Base-by-base conservation (phyloP, 192 early-diverging fungal species). In the Mortierella hygrophila region DNA sequence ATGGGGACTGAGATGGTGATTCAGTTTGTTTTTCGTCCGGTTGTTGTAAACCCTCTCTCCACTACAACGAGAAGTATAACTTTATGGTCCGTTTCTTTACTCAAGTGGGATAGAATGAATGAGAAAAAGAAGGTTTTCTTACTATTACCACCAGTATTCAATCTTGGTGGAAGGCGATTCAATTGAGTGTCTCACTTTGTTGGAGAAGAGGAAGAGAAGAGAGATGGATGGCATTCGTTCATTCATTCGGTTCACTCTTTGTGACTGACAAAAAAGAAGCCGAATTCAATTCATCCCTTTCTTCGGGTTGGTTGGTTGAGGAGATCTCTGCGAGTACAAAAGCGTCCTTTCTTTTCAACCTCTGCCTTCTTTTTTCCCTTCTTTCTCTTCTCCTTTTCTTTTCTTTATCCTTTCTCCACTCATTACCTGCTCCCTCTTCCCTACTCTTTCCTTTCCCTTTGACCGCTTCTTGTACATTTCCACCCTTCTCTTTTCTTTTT, bases 281-380 rank as follows among this genome's bases (percentile, higher is more conserved):
- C 10, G 44, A 46, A 46, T 46, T 15, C 44, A 46, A 46, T 60
- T 23, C 23, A 26, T 29, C 10, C 57, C n/a, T 26, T 55, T 23
- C 21, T 26, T 65, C 32, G 60, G 16, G 49, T 2, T 49, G 47
- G 47, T 20, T 15, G 47, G 47, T 49, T 49, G 35, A 35, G 35
- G 35, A 32, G 60, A 65, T 65, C 29, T 65, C 60, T 65, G 60
- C 60, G 60, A 32, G 60, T 65, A 65, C 29, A 32, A 65, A 65
- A 65, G 60, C 60, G 29, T 15, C 60, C 60, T 35, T 57, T 15
- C 60, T 29, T 65, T 57, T 23, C n/a, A 26, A 10, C 55, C 23
- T 0, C n/a, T 57, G 7, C 60, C 29, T 10, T 29, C 35, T 32
- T 65, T 32, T 4, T 32, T 15, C 32, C 4, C 11, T 32, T 32